Base-by-base conservation (phyloP, 2,329 filamentous ascomycete species). In the Diplocarpon mali region DNA sequence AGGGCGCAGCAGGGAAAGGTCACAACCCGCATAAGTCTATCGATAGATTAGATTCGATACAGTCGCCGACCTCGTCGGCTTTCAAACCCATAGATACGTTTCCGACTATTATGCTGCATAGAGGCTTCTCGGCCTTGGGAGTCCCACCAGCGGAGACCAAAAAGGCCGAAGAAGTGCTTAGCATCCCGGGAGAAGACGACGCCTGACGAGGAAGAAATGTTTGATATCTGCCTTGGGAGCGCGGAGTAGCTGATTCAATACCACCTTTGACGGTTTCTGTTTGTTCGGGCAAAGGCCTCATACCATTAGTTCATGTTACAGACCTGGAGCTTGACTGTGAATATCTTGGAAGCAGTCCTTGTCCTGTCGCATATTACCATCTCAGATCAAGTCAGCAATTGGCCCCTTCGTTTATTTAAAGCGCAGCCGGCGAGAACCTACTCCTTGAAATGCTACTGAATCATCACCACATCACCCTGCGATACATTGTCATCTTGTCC, bases 161-260 rank as follows among this genome's bases (percentile, higher is more conserved):
- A 44, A 40, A 55, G 38, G 40, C 59, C 36, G 59, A 61, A 38
- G 50, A 55, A 12, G 53, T 56, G 7, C 42, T 45, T 27, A 49
- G 51, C 9, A 60, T 61, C 27, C 52, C 44, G n/a, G 60, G 62
- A 35, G 58, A 60, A 36, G 54, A 57, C 35, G 58, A 58, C 20
- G 49, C 13, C 20, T 32, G 41, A 44, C 9, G 35, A 44, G 30
- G 42, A 44, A 13, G 29, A n/a, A 32, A 36, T 42, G 24, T 28
- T 9, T 29, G 24, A 27, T 11, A 27, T 35, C 24, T n/a, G 3
- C n/a, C 12, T 35, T 17, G 40, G 32, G 29, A 24, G 30, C 10
- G n/a, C 30, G 30, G 30, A 32, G 30, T 16, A 35, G 31, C 17
- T 35, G 31, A 35, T 29, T 17, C 16, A 5, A 42, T 35, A 36